Evolutionary conservation across 2,329 filamentous ascomycete genomes (phyloP).

Genomic region (Fusarium udum): DNA sequence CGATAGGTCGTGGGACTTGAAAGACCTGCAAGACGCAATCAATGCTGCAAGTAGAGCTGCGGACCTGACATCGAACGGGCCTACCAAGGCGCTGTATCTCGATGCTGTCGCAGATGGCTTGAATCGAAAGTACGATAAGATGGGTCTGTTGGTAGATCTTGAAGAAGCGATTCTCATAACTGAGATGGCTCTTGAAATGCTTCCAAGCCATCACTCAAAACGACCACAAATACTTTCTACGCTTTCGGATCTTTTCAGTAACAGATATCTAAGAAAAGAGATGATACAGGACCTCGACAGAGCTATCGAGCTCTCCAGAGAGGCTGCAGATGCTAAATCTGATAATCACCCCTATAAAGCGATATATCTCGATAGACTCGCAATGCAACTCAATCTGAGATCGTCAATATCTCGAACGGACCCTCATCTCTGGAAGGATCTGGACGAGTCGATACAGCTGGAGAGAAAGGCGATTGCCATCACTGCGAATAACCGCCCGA

Average conservation of each 20-base stretch:
- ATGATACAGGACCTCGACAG: not conserved
- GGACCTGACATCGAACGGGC: not conserved
- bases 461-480: not conserved
- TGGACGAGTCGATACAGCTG: not conserved
- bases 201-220: not conserved
- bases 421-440: not conserved
- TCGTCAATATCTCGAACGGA: not conserved
- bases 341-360: not conserved
- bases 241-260: not conserved
- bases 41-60: not conserved
- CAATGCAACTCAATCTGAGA: not conserved
- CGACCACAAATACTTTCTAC: not conserved
- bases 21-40: not conserved
- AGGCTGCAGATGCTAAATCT: not conserved
- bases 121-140: not conserved
- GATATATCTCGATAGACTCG: not conserved
- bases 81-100: not conserved
- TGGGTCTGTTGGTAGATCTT: not conserved
- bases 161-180: not conserved
- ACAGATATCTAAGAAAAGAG: not conserved
- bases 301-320: not conserved
- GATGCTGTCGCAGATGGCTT: not conserved
- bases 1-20: not conserved
- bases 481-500: not conserved
- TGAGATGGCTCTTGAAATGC: not conserved